Percentiles rank a stretch among this genome's conserved stretches.
These are phyloP conservation scores for Tephrocybe sp. DNA, from an alignment of 768 basidiomycete species.

Conservation along the genomic window DNA sequence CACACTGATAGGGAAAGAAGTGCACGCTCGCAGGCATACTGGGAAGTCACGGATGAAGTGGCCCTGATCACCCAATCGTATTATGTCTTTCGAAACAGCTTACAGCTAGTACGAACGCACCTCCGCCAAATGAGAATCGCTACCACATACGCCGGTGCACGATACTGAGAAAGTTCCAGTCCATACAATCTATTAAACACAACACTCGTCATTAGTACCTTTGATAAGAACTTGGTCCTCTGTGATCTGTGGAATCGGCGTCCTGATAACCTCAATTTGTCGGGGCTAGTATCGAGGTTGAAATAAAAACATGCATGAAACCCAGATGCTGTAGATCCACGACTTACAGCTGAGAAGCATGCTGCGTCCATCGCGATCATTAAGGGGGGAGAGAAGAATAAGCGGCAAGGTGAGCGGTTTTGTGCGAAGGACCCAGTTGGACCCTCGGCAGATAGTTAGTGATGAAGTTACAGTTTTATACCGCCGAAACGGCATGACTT, in stretches of 20 bases:
- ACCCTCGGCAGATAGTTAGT: too few species aligned
- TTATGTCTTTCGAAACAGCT: background rate
- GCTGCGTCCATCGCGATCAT: conserved; percentile 58
- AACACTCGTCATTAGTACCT: conserved; percentile 31
- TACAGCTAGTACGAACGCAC: conserved; percentile 31
- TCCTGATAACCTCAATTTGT: conserved; percentile 49
- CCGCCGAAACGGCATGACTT: too few species aligned
- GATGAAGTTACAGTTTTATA: too few species aligned
- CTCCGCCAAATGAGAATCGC: conserved; percentile 49
- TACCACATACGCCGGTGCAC: conserved; percentile 59
- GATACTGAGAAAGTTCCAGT: conserved; percentile 19
- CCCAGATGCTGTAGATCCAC: background rate
- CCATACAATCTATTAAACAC: background rate
- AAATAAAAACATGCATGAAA: background rate
- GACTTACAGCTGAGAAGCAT: conserved; percentile 61
- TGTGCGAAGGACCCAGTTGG: too few species aligned
- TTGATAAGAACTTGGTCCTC: conserved; percentile 60
- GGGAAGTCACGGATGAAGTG: conserved; percentile 71
- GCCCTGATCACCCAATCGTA: conserved; percentile 31
- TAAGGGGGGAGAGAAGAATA: too few species aligned
- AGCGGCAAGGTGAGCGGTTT: too few species aligned
- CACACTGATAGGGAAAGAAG: background rate
- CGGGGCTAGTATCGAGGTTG: conserved; percentile 31
- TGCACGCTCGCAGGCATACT: conserved; percentile 28
- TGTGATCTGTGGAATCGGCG: conserved; percentile 48